Evolutionary conservation across 2,329 filamentous ascomycete species (phyloP).

Genomic region (Phaeosphaeria sp.): DNA sequence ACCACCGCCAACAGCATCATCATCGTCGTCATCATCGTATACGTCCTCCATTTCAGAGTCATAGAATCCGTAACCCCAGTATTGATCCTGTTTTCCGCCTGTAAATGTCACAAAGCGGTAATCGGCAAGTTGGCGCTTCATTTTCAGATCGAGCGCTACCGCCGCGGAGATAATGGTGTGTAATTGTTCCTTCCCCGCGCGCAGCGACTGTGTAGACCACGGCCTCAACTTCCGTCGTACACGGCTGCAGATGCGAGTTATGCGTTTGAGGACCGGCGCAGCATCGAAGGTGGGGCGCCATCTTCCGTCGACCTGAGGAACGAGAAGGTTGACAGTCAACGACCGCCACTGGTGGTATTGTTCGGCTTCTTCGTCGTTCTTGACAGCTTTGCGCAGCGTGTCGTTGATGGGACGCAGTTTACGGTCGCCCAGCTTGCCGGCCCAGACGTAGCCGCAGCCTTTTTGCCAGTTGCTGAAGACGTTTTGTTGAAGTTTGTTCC

Average conservation of each 20-base stretch:
- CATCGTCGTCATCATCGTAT: conserved; percentile 34
- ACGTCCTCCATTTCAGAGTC: conserved; percentile 49
- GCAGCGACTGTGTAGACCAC: conserved; percentile 37
- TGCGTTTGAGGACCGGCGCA: conserved; percentile 41
- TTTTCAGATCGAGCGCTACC: conserved; percentile 46
- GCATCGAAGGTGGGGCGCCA: conserved; percentile 46
- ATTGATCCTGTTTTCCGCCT: conserved; percentile 38
- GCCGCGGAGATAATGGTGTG: conserved; percentile 44
- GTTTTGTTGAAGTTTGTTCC: conserved; percentile 45
- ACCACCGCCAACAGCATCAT: conserved; percentile 9
- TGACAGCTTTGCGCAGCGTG: conserved; percentile 46
- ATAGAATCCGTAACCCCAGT: conserved; percentile 45
- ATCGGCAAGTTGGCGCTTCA: conserved; percentile 46
- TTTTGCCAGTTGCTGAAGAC: conserved; percentile 46
- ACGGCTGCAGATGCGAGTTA: conserved; percentile 38
- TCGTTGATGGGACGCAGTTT: conserved; percentile 46
- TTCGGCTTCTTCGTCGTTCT: conserved; percentile 44
- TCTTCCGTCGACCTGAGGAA: conserved; percentile 45
- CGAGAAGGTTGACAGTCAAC: conserved; percentile 44
- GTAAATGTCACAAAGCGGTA: conserved; percentile 48
- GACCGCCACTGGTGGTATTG: conserved; percentile 47
- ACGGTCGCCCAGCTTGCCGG: conserved; percentile 45
- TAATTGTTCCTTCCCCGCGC: conserved; percentile 40
- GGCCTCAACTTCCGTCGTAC: conserved; percentile 41
- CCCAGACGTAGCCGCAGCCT: conserved; percentile 47